Evolutionary conservation across 78 protist species (phyloP), one percentile per base, ranked within the genome.

Genomic region (Dictyostelium brefeldianum): DNA sequence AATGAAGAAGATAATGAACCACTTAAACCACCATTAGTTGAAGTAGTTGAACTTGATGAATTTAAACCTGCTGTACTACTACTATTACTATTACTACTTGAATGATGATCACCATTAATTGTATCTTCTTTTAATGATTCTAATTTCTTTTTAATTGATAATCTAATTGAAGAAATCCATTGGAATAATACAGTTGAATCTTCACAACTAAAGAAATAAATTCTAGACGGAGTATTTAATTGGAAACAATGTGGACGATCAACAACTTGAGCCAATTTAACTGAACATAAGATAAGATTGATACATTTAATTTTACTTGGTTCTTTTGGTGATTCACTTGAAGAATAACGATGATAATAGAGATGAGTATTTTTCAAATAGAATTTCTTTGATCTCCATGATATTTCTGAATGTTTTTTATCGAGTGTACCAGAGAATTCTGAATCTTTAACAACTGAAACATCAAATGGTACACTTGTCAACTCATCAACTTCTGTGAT

Each of bases 201-300:
- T n/a, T 41, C 67, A 18, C 92, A 77, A 20, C 90, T 69, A 59
- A 91, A 91, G 27, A 81, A 81, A 31, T 91, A 91, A 73, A 91
- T 91, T 51, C 95, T 41, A 1, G 65, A 46, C 8, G 95, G 89
- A 51, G 95, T 80, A 36, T 36, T 78, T 78, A 91, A 74, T 81
- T 91, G 95, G 90, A 91, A 91, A 48, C 90, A 91, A 69, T 91
- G 83, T 80, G 87, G 89, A 47, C 78, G 78, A 29, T 91, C 83
- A 5, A 91, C 95, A 29, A 81, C 90, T 46, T 91, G 84, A 6
- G 57, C 78, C 51, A 79, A 78, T 43, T 83, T 91, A 6, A 75
- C 90, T n/a, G 80, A 73, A 5, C 84, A 91, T 14, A 83, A 46
- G 10, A 64, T 51, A 25, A 79, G 48, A n/a, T 83, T 91, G 50